phyloP scores from a whole-genome alignment of 2,329 filamentous ascomycete species.

The Cercospora sp. region DNA sequence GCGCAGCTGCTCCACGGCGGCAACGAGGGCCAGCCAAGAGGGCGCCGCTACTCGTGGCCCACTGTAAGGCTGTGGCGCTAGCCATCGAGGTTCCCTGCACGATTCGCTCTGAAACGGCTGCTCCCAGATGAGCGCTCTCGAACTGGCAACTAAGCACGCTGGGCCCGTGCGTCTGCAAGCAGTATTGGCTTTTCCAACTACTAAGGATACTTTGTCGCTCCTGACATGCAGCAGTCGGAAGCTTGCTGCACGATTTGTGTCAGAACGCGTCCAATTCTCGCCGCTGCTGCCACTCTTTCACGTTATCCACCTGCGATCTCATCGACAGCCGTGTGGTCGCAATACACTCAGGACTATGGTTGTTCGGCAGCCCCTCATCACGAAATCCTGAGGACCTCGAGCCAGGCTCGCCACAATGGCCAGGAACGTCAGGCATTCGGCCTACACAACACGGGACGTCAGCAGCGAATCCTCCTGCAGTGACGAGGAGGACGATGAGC shows the following conservation, averaged over 20 bases:
- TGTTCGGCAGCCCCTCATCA: conserved; percentile 5
- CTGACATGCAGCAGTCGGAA: conserved; percentile 5
- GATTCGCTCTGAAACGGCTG: conserved; percentile 16
- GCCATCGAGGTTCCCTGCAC: conserved; percentile 1
- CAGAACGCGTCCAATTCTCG: conserved; percentile 5
- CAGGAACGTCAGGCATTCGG: conserved; percentile 11
- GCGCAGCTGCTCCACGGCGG: conserved; percentile 11
- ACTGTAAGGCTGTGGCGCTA: conserved; percentile 11
- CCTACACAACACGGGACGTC: conserved; percentile 9
- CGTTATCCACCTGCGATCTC: not conserved
- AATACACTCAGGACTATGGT: conserved; percentile 4
- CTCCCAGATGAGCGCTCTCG: conserved; percentile 8
- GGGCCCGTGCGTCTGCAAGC: conserved; percentile 7
- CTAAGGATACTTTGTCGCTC: conserved; percentile 5
- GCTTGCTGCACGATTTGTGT: conserved; percentile 5
- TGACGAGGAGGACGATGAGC: conserved; percentile 13
- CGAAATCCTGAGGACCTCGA: not conserved
- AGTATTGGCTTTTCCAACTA: conserved; percentile 5
- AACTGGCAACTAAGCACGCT: conserved; percentile 10
- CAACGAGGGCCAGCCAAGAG: not conserved
- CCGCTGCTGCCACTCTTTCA: not conserved
- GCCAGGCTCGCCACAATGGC: conserved; percentile 9
- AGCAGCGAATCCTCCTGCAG: conserved; percentile 20
- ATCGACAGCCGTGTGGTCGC: not conserved
- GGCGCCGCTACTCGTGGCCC: conserved; percentile 7